phyloP scores from a whole-genome alignment of 306 rosid genomes.

The Luffa acutangula region DNA sequence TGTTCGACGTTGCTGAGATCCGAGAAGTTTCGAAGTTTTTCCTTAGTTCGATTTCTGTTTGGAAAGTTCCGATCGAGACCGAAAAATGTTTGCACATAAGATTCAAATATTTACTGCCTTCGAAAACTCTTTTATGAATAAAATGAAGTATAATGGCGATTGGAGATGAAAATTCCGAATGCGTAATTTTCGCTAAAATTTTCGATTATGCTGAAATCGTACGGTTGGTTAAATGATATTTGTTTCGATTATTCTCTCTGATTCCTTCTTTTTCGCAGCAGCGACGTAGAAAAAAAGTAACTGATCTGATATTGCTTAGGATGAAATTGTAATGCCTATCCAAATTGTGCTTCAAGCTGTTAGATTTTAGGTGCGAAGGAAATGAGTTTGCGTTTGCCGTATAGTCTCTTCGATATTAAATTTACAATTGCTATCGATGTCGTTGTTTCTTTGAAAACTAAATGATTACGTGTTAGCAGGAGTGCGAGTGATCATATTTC shows the following conservation, averaged over 20 bases:
- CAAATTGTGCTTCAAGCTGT: neutral
- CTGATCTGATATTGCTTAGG: neutral
- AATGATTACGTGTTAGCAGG: neutral
- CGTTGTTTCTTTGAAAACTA: neutral
- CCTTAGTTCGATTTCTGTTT: neutral
- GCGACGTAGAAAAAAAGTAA: neutral
- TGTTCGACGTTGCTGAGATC: neutral
- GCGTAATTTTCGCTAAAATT: neutral
- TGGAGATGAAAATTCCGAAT: neutral
- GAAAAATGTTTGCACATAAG: neutral
- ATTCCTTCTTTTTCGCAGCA: neutral
- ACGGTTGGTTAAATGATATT: neutral
- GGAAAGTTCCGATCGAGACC: neutral
- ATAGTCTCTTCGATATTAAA: slow-evolving; percentile 27
- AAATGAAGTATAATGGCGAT: neutral
- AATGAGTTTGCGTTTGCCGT: slow-evolving; percentile 39
- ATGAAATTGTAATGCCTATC: neutral
- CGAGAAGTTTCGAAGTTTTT: neutral
- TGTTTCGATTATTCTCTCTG: neutral
- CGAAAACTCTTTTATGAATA: neutral
- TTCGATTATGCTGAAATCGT: neutral
- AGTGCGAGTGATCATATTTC: neutral
- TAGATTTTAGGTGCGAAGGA: slow-evolving; percentile 10
- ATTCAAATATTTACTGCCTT: neutral
- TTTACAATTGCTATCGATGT: neutral